Evolutionary conservation across 2,329 filamentous ascomycete species (phyloP).

Genomic region (Ophiostoma ips): DNA sequence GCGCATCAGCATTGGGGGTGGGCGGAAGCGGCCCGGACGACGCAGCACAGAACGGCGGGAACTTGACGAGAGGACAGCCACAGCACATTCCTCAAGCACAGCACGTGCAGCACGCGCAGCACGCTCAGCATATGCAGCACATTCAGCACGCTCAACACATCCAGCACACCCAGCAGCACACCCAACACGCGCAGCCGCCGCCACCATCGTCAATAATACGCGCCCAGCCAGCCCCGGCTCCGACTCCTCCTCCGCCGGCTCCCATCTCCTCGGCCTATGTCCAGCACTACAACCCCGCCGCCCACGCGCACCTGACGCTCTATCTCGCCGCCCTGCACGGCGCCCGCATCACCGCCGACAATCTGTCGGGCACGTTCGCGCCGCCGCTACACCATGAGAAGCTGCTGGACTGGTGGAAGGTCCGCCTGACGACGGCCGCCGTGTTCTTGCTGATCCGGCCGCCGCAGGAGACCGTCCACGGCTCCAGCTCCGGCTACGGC

Average conservation of each 20-base stretch:
- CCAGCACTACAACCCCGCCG: slow-evolving; percentile 26
- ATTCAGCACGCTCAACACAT: no score
- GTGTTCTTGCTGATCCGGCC: slow-evolving; percentile 38
- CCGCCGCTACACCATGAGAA: slow-evolving; percentile 43
- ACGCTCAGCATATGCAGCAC: no score
- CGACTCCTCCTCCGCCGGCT: neutral
- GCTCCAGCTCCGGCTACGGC: neutral
- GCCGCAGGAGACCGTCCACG: slow-evolving; percentile 4
- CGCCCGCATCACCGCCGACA: slow-evolving; percentile 43
- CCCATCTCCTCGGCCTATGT: slow-evolving; percentile 4
- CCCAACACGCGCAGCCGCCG: neutral
- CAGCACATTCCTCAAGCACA: no score
- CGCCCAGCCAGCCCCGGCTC: neutral
- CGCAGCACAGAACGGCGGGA: neutral
- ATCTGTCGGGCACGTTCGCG: slow-evolving; percentile 42
- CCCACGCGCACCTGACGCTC: slow-evolving; percentile 37
- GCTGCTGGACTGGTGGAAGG: slow-evolving; percentile 43
- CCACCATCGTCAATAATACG: neutral
- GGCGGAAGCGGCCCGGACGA: neutral
- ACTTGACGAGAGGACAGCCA: neutral
- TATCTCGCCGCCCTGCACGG: slow-evolving; percentile 45
- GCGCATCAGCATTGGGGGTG: neutral
- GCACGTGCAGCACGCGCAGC: neutral
- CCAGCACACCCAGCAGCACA: neutral
- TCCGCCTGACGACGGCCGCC: slow-evolving; percentile 32